phyloP scores from a whole-genome alignment of 139 green algal genomes.

The Chlorella vulgaris region DNA sequence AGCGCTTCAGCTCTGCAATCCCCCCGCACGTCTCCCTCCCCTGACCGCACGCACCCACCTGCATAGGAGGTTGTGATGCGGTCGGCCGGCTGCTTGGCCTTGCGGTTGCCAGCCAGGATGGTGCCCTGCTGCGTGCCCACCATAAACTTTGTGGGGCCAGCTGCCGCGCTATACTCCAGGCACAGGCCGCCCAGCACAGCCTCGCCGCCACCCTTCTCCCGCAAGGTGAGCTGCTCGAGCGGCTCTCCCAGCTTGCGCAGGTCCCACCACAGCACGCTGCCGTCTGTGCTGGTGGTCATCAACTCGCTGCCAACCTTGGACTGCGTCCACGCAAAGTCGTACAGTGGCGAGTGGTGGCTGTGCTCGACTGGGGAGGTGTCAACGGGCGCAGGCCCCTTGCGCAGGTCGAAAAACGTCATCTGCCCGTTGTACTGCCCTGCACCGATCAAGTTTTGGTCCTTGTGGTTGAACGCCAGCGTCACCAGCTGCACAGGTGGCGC shows the following conservation, averaged over 20 bases:
- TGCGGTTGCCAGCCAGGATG: constrained; percentile 88
- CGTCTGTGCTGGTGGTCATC: constrained; percentile 82
- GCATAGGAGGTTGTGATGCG: constrained; percentile 77
- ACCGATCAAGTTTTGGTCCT: constrained; percentile 81
- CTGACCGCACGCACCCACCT: constrained; percentile 29
- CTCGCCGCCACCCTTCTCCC: constrained; percentile 69
- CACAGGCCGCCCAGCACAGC: constrained; percentile 68
- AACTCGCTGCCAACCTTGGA: constrained; percentile 92
- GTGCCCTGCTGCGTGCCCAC: constrained; percentile 86
- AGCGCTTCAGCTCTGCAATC: neutral
- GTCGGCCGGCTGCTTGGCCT: constrained; percentile 91
- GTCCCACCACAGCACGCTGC: constrained; percentile 88
- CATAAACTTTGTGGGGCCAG: constrained; percentile 96
- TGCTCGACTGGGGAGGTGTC: constrained; percentile 80
- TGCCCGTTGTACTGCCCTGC: constrained; percentile 92
- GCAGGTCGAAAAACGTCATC: constrained; percentile 84
- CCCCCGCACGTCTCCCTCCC: neutral
- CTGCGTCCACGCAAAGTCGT: constrained; percentile 91
- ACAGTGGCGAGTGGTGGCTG: constrained; percentile 77
- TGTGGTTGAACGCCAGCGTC: constrained; percentile 83
- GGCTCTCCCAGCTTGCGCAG: constrained; percentile 81
- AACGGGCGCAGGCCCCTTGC: constrained; percentile 73
- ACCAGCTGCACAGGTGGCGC: constrained; percentile 77
- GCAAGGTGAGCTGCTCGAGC: constrained; percentile 67
- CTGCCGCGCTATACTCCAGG: constrained; percentile 82